Evolutionary conservation across 352 stramenopile species (phyloP), one percentile per base, ranked within the genome.

Genomic region (Stephanocyclus meneghinianus): DNA sequence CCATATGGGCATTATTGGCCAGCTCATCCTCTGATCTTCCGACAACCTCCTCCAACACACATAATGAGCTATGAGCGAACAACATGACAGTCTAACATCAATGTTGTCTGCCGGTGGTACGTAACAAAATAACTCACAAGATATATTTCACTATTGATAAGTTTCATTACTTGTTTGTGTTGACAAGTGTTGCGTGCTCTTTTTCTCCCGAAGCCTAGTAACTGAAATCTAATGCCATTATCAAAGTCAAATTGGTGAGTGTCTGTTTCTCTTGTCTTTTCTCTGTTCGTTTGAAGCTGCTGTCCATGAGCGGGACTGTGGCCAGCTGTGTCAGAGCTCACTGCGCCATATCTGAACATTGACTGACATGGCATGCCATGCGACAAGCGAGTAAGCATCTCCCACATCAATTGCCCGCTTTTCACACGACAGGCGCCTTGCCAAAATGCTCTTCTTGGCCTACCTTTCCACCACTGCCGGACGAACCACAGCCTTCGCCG

Each of bases 361-460:
- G 13, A 4, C 35, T 9, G 35, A 4, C 35, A 2, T 40, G 4
- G 4, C 0, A 40, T 40, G 3, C 3, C 50, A 59, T 26, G 29
- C 5, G 16, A 21, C 16, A 56, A 26, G 9, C 5, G 16, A 56
- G 16, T 59, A 0, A 59, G 1, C 18, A 0, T 59, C 3, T 15
- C n/a, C 30, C 8, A 8, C 30, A 32, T 8, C 35, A n/a, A 64
- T 18, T 64, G 32, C 32, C 44, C 56, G 2, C 16, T 45, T 45
- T 5, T 21, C 15, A n/a, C 1, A 2, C 10, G 15, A 66, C 16
- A 68, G 60, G 60, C 60, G 71, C 40, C 61, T 67, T 18, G 74
- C 76, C 47, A 74, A 82, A 48, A 86, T 90, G 77, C 72, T 80
- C 26, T 78, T 88, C 61, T 72, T 88, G 60, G 78, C 81, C 47